These are phyloP conservation scores for Pelargonium fulgidum DNA, from an alignment of 441 rosid genomes.

Conservation along the genomic window DNA sequence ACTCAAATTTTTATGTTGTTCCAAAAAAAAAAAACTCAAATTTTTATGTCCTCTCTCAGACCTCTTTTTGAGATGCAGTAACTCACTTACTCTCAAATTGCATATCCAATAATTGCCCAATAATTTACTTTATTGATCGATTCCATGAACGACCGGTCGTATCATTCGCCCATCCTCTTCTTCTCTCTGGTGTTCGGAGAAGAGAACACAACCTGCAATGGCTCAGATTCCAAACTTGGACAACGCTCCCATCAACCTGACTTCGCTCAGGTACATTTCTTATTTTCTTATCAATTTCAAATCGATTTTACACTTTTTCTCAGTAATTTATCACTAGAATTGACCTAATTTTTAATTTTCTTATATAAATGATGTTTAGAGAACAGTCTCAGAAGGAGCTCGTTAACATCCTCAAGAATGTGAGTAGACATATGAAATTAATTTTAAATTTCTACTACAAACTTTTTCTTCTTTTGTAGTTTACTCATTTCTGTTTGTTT, in stretches of 20 bases:
- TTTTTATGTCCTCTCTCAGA: too few relatives aligned
- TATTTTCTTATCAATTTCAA: not conserved
- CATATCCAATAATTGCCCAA: too few relatives aligned
- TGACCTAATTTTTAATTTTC: not conserved
- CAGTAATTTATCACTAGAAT: not conserved
- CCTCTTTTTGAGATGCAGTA: too few relatives aligned
- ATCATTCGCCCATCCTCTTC: not conserved
- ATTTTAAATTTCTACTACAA: not conserved
- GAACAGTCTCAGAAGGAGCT: constrained; percentile 9
- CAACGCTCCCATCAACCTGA: constrained; percentile 6
- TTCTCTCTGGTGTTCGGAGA: not conserved
- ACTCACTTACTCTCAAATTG: too few relatives aligned
- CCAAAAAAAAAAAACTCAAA: too few relatives aligned
- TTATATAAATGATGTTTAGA: not conserved
- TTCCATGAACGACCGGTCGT: too few relatives aligned
- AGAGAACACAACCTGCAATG: not conserved
- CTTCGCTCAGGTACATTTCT: constrained; percentile 5
- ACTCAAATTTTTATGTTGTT: too few relatives aligned
- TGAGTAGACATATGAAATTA: not conserved
- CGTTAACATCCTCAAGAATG: constrained; percentile 8
- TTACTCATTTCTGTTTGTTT: not conserved
- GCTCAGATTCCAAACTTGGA: constrained; percentile 6
- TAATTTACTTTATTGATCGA: too few relatives aligned
- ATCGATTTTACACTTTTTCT: not conserved
- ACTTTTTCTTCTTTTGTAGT: not conserved